Evolutionary conservation across 2,329 filamentous ascomycete genomes (phyloP).

Genomic region (Macrophomina phaseolina): DNA sequence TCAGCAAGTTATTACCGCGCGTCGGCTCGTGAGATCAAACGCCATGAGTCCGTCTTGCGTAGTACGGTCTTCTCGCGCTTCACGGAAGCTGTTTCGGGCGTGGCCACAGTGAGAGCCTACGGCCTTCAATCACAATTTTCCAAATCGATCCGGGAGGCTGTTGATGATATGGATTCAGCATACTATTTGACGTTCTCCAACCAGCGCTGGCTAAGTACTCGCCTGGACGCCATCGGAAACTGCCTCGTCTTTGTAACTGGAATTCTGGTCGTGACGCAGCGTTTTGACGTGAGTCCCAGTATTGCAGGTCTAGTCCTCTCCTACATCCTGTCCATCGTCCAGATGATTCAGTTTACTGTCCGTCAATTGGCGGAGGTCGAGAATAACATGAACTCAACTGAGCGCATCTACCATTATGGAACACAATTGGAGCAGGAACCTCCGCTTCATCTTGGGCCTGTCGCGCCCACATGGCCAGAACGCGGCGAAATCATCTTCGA

Average conservation of each 20-base stretch:
- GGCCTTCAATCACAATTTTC: constrained; percentile 80
- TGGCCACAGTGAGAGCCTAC: constrained; percentile 87
- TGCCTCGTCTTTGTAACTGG: constrained; percentile 85
- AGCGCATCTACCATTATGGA: constrained; percentile 89
- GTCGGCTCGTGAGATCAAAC: constrained; percentile 92
- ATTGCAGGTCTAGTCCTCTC: constrained; percentile 88
- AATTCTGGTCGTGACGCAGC: constrained; percentile 88
- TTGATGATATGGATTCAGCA: constrained; percentile 91
- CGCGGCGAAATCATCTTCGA: constrained; percentile 70
- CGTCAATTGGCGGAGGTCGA: constrained; percentile 94
- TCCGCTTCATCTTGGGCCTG: constrained; percentile 74
- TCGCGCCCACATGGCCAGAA: constrained; percentile 81
- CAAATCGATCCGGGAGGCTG: constrained; percentile 68
- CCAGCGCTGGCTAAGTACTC: constrained; percentile 87
- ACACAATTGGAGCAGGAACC: constrained; percentile 87
- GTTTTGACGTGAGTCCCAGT: constrained; percentile 83
- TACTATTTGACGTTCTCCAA: constrained; percentile 97
- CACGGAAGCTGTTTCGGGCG: constrained; percentile 82
- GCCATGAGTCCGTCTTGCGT: constrained; percentile 87
- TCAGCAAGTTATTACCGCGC: constrained; percentile 87
- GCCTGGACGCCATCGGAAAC: constrained; percentile 84
- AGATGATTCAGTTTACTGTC: constrained; percentile 95
- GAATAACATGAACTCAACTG: constrained; percentile 97
- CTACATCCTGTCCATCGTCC: constrained; percentile 91
- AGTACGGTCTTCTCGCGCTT: constrained; percentile 91